These are phyloP conservation scores for Angophora floribunda DNA, from an alignment of 345 rosid species.

Conservation along the genomic window DNA sequence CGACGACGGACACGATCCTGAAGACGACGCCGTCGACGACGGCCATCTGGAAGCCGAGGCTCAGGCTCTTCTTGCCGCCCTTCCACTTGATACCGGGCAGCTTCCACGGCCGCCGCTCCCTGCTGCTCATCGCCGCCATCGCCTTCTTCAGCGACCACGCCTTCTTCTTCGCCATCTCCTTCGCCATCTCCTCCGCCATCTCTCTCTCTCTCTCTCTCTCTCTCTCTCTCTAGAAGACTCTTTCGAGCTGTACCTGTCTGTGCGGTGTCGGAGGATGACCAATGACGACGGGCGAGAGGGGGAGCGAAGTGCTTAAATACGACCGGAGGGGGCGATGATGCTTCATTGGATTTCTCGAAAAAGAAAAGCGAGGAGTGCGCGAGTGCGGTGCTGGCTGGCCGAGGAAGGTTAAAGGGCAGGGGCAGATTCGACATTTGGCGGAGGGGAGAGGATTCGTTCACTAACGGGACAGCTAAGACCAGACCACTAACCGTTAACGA, in stretches of 20 bases:
- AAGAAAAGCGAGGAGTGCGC: background rate
- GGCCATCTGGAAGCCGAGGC: slow-evolving; percentile 9
- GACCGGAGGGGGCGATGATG: background rate
- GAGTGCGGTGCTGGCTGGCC: background rate
- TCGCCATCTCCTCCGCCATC: background rate
- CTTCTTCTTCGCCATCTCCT: background rate
- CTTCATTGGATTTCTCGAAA: background rate
- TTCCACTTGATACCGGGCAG: slow-evolving; percentile 15
- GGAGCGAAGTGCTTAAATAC: background rate
- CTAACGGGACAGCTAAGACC: background rate
- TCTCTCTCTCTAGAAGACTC: background rate
- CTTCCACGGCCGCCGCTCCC: background rate
- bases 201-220: background rate
- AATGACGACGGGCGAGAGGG: background rate
- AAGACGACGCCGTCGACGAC: slow-evolving; percentile 38
- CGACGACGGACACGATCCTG: slow-evolving; percentile 44
- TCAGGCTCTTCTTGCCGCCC: slow-evolving; percentile 12
- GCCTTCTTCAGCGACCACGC: slow-evolving; percentile 8
- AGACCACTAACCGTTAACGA: background rate
- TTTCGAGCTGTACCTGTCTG: background rate
- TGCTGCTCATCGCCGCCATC: background rate
- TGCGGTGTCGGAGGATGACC: background rate
- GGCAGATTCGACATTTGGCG: background rate
- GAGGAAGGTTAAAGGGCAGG: background rate
- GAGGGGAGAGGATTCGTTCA: background rate